Conservation (phyloP, 2,329 filamentous ascomycete genomes). For the Arthroderma sp. region DNA sequence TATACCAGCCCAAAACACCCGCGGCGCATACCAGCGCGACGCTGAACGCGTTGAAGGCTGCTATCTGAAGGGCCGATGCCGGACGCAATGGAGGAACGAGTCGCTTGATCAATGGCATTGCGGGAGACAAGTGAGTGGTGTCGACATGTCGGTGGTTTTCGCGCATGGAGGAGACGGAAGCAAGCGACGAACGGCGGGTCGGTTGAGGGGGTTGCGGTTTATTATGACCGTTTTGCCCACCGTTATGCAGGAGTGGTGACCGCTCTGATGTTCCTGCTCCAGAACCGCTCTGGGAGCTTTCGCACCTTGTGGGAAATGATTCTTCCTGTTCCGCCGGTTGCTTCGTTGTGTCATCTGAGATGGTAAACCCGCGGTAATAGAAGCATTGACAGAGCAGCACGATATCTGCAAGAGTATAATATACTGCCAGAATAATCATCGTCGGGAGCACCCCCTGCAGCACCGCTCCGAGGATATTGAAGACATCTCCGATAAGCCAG, state of each 20-base stretch:
- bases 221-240: neutral
- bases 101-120: constrained; percentile 49
- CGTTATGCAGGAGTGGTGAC: constrained; percentile 12
- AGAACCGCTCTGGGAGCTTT: neutral
- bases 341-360: constrained; percentile 15
- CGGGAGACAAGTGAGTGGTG: constrained; percentile 61
- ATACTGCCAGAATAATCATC: constrained; percentile 89
- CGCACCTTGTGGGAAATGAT: neutral
- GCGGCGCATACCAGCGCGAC: constrained; percentile 72
- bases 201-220: constrained; percentile 5
- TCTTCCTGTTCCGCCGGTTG: neutral
- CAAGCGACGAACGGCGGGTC: constrained; percentile 8
- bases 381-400: constrained; percentile 83
- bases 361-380: constrained; percentile 74
- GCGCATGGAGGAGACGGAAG: constrained; percentile 24
- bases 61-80: constrained; percentile 27
- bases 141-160: constrained; percentile 45
- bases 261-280: constrained; percentile 10
- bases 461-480: constrained; percentile 89
- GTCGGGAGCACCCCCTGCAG: constrained; percentile 85
- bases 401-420: constrained; percentile 84
- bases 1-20: constrained; percentile 74
- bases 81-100: constrained; percentile 37
- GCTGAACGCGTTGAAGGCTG: constrained; percentile 61
- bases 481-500: constrained; percentile 89